Evolutionary conservation across 2,329 filamentous ascomycete species (phyloP).

Genomic region (Arthrobotrys musiformis): DNA sequence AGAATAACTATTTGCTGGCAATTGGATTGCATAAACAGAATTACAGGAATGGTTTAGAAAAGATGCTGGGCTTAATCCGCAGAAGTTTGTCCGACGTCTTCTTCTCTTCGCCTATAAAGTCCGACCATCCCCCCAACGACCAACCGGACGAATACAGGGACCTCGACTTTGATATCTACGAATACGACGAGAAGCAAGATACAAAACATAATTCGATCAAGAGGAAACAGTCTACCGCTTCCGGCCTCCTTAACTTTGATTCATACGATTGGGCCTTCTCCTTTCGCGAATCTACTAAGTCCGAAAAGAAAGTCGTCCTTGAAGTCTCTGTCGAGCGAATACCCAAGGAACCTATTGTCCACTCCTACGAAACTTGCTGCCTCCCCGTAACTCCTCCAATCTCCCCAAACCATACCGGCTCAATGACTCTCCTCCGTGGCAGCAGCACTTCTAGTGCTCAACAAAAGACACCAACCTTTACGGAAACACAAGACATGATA

Average conservation of each 20-base stretch:
- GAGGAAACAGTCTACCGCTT: slow-evolving; percentile 10
- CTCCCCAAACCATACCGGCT: slow-evolving; percentile 35
- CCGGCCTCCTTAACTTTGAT: slow-evolving; percentile 9
- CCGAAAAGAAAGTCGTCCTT: slow-evolving; percentile 45
- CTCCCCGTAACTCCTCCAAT: slow-evolving; percentile 52
- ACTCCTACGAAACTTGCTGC: slow-evolving; percentile 48
- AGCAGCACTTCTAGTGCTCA: slow-evolving; percentile 53
- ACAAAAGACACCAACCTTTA: slow-evolving; percentile 15
- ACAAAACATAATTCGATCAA: background rate
- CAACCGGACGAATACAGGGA: slow-evolving; percentile 35
- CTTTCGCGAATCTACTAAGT: slow-evolving; percentile 48
- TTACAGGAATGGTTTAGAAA: slow-evolving; percentile 33
- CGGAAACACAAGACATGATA: slow-evolving; percentile 41
- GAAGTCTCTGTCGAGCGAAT: slow-evolving; percentile 53
- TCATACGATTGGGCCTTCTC: slow-evolving; percentile 55
- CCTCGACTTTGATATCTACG: slow-evolving; percentile 55
- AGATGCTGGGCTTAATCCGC: slow-evolving; percentile 43
- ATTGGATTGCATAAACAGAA: background rate
- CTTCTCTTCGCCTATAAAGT: slow-evolving; percentile 51
- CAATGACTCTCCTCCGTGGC: slow-evolving; percentile 55
- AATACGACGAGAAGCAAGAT: slow-evolving; percentile 39
- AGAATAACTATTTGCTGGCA: slow-evolving; percentile 16
- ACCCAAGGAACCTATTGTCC: slow-evolving; percentile 24
- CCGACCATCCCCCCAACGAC: slow-evolving; percentile 18
- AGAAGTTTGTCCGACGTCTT: slow-evolving; percentile 50